Conservation (phyloP, 1,139 yeast species). For the Yamadazyma atmosphaerica region DNA sequence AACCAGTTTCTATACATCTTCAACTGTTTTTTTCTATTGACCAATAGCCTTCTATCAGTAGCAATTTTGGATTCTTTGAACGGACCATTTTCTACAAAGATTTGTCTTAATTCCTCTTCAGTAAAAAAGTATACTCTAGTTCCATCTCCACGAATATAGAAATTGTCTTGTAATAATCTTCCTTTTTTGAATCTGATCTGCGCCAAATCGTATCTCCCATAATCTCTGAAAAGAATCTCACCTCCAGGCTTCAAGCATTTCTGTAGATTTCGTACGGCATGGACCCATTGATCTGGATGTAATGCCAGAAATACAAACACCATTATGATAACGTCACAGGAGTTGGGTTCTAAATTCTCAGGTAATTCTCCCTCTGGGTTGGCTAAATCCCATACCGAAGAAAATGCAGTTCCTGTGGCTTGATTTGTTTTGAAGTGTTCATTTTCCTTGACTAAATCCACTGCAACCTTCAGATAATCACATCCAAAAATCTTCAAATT, state of each 20-base stretch:
- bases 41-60: slow-evolving; percentile 86
- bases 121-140: slow-evolving; percentile 96
- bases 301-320: slow-evolving; percentile 92
- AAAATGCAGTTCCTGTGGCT: slow-evolving; percentile 62
- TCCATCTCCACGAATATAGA: slow-evolving; percentile 96
- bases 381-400: slow-evolving; percentile 96
- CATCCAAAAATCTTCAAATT: slow-evolving; percentile 76
- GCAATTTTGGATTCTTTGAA: slow-evolving; percentile 76
- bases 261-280: slow-evolving; percentile 68
- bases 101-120: slow-evolving; percentile 80
- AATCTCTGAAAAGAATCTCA: slow-evolving; percentile 83
- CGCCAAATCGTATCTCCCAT: slow-evolving; percentile 94
- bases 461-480: slow-evolving; percentile 89
- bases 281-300: slow-evolving; percentile 87
- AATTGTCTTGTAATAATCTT: slow-evolving; percentile 84
- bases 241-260: slow-evolving; percentile 92
- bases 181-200: slow-evolving; percentile 92
- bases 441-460: slow-evolving; percentile 71
- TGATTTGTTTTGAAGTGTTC: slow-evolving; percentile 52
- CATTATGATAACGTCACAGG: slow-evolving; percentile 90
- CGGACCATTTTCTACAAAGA: slow-evolving; percentile 60
- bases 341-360: slow-evolving; percentile 74
- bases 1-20: slow-evolving; percentile 98
- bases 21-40: slow-evolving; percentile 85
- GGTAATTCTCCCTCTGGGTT: slow-evolving; percentile 75